These are phyloP conservation scores for Sarocladium brachiariae DNA, from an alignment of 2,329 filamentous ascomycete genomes.

Conservation along the genomic window DNA sequence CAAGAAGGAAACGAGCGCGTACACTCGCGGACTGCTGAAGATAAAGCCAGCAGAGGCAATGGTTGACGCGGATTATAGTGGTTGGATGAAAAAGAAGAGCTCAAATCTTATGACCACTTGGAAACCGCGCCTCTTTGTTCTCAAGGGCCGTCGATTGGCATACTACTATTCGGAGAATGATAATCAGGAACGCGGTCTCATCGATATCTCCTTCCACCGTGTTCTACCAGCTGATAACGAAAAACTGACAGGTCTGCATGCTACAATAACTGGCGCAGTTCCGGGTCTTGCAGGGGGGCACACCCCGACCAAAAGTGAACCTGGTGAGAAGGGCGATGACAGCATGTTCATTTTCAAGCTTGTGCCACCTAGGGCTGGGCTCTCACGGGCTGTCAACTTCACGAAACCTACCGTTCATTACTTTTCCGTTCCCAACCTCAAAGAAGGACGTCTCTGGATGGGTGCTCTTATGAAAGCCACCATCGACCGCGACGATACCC, in stretches of 20 bases:
- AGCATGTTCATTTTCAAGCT: conserved; percentile 97
- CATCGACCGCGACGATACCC: conserved; percentile 81
- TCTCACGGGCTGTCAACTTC: conserved; percentile 89
- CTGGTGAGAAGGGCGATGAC: conserved; percentile 47
- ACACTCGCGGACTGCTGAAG: conserved; percentile 77
- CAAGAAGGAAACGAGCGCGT: conserved; percentile 94
- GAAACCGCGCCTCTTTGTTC: conserved; percentile 93
- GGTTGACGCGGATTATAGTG: conserved; percentile 80
- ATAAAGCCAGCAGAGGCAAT: conserved; percentile 79
- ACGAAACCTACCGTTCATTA: conserved; percentile 97
- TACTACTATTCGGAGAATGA: conserved; percentile 97
- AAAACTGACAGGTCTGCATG: conserved; percentile 81
- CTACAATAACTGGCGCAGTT: conserved; percentile 83
- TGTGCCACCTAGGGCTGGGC: conserved; percentile 77
- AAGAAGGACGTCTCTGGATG: conserved; percentile 93
- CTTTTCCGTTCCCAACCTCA: conserved; percentile 87
- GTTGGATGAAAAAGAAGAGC: conserved; percentile 99
- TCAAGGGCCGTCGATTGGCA: conserved; percentile 82
- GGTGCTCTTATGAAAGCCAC: conserved; percentile 97
- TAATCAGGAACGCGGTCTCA: conserved; percentile 86
- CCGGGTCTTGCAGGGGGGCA: conserved; percentile 23
- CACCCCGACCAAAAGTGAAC: conserved; percentile 30
- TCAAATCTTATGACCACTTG: conserved; percentile 94
- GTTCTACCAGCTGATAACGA: conserved; percentile 94
- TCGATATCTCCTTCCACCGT: conserved; percentile 95